Percentiles rank a stretch among this genome's conserved stretches.
These are phyloP conservation scores for Hypoxylon sp. DNA, from an alignment of 2,329 filamentous ascomycete species.

Conservation along the genomic window DNA sequence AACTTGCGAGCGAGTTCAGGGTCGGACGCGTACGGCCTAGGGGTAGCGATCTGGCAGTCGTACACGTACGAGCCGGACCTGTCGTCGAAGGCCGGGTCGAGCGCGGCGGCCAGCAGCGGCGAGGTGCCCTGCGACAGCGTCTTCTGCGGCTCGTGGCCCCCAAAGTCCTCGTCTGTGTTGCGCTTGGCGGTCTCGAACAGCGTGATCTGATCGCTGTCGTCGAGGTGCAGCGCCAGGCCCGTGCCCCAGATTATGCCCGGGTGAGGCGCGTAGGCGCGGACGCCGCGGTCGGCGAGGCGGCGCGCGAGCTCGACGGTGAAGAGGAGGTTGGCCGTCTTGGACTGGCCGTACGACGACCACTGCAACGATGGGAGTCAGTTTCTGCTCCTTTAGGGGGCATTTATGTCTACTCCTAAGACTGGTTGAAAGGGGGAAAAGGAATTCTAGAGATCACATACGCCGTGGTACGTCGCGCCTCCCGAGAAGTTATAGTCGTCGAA, in stretches of 20 bases:
- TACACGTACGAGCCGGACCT: constrained; percentile 42
- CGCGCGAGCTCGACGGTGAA: constrained; percentile 20
- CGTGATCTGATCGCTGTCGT: not conserved
- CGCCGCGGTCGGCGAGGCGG: constrained; percentile 7
- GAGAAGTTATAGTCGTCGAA: constrained; percentile 56
- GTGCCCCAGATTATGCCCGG: constrained; percentile 10
- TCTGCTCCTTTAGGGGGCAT: too few relatives aligned
- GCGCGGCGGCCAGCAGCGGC: constrained; percentile 19
- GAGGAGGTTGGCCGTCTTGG: constrained; percentile 50
- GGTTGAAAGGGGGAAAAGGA: too few relatives aligned
- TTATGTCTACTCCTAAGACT: too few relatives aligned
- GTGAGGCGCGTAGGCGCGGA: constrained; percentile 6
- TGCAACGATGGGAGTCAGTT: too few relatives aligned
- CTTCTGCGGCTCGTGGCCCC: constrained; percentile 3
- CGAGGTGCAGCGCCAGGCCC: constrained; percentile 3
- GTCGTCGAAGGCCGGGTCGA: constrained; percentile 29
- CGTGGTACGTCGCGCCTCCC: constrained; percentile 44
- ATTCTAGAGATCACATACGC: too few relatives aligned
- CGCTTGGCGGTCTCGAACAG: not conserved
- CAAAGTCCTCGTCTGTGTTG: constrained; percentile 13
- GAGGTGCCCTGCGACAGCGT: constrained; percentile 8
- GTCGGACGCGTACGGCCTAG: constrained; percentile 38
- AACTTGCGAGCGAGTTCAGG: constrained; percentile 44
- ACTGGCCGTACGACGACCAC: constrained; percentile 50
- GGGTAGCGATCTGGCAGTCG: constrained; percentile 42